Conservation (phyloP, 1,284 basidiomycete species). For the Cystobasidium sp. region DNA sequence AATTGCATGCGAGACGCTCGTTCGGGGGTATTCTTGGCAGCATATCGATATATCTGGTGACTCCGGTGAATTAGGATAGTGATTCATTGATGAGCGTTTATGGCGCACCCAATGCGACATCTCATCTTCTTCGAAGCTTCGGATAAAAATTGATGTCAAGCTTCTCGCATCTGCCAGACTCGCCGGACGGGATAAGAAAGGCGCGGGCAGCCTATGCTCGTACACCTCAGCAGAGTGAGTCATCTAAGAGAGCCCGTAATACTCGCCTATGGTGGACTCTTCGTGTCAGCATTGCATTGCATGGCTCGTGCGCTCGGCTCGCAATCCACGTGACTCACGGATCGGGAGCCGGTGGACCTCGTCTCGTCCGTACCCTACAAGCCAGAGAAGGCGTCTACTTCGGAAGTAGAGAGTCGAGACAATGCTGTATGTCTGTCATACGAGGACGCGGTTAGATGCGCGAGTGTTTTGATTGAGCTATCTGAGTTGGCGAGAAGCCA, state of each 20-base stretch:
- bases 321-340: too few relatives aligned
- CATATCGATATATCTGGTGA: constrained; percentile 14
- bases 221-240: background rate
- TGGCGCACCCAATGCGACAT: constrained; percentile 20
- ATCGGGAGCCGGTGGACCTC: too few relatives aligned
- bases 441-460: too few relatives aligned
- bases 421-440: too few relatives aligned
- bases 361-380: too few relatives aligned
- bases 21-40: background rate
- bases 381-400: too few relatives aligned
- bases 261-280: background rate
- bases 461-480: too few relatives aligned
- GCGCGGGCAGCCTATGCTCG: background rate
- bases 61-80: background rate
- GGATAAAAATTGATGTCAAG: constrained; percentile 26
- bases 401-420: too few relatives aligned
- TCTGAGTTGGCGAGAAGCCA: too few relatives aligned
- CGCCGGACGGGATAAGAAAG: background rate
- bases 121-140: constrained; percentile 26
- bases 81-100: background rate
- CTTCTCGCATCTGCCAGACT: constrained; percentile 20
- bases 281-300: background rate
- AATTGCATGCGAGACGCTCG: constrained; percentile 13
- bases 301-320: too few relatives aligned
- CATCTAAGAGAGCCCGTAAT: background rate